Base-by-base conservation (phyloP, 768 basidiomycete species). In the Boletus pseudo-olivaceus region DNA sequence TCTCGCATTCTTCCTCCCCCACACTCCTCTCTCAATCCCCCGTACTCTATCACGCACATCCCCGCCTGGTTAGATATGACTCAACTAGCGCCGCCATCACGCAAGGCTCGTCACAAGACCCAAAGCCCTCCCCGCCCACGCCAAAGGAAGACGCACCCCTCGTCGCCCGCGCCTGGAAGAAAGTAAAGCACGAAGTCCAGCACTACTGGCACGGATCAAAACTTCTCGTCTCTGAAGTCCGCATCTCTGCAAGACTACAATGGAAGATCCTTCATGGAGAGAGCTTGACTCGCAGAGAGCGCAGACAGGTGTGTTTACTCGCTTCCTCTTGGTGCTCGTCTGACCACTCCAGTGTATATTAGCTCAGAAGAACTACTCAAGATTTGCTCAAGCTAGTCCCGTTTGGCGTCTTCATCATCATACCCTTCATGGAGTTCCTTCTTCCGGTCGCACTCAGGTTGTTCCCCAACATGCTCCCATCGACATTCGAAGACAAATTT, bases 151-250 rank as follows among this genome's bases (percentile, higher is more conserved):
- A 74, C 40, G 67, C 71, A 0, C 78, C 79, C 1, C 68, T 90
- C 4, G 54, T 75, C 38, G 77, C 82, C 10, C 78, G 94, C 37
- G 81, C 82, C 7, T 98, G 96, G 96, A 88, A 88, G 61, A 90
- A 85, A 62, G 85, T 98, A 57, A 99, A 98, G 75, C 91, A 98
- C 64, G 97, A 98, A 72, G 93, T 87, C 0, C 81, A 83, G 54
- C 96, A 99, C 70, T 99, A 98, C 70, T 98, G 95, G 95, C 87
- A 94, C 58, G 96, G 97, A 11, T 82, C 91, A 1, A 97, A 97
- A 68, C 83, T 99, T 5, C 79, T 99, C 45, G 93, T 91, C 15
- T 90, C 93, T 26, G 97, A 98, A 75, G 90, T 97, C 50, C 84
- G 89, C 59, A 98, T 98, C 58, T 93, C 91, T 23, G 75, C 80